Percentiles rank a stretch among this genome's conserved stretches.
Conservation (phyloP, 1,139 yeast species). For the Saccharomyces pastorianus region DNA sequence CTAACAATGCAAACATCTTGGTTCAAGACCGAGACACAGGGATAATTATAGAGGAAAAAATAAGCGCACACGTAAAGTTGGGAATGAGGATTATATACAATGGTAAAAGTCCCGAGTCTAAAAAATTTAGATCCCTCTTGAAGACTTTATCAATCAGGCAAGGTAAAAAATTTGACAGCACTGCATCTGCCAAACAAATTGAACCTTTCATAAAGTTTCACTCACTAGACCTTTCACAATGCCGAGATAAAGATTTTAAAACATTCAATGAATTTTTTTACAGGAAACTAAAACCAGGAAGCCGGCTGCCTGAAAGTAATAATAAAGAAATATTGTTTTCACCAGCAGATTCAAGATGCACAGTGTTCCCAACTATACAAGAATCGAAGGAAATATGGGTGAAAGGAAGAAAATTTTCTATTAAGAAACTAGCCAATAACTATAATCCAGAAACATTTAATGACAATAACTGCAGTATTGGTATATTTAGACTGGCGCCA, state of each 20-base stretch:
- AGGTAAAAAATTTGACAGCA: constrained; percentile 74
- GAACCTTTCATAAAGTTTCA: constrained; percentile 76
- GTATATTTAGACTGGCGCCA: constrained; percentile 84
- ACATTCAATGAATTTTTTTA: constrained; percentile 89
- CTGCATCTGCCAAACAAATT: constrained; percentile 58
- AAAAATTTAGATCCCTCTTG: constrained; percentile 49
- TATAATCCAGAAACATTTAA: constrained; percentile 38
- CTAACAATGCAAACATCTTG: constrained; percentile 85
- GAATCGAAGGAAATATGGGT: constrained; percentile 79
- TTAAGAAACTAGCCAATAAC: constrained; percentile 50
- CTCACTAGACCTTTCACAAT: constrained; percentile 63
- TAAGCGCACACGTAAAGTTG: constrained; percentile 78
- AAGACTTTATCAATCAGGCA: constrained; percentile 66
- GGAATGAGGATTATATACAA: constrained; percentile 81
- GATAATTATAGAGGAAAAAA: constrained; percentile 79
- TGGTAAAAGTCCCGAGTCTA: constrained; percentile 55
- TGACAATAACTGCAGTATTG: constrained; percentile 48
- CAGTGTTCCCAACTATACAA: constrained; percentile 55
- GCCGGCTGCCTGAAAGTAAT: constrained; percentile 61
- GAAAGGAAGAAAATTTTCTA: constrained; percentile 72
- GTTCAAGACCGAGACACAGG: constrained; percentile 92
- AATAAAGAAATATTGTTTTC: constrained; percentile 51
- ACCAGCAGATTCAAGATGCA: constrained; percentile 85
- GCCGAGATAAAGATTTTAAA: constrained; percentile 45
- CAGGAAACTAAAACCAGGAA: constrained; percentile 62